These are phyloP conservation scores for Capronia americana DNA, from an alignment of 2,329 filamentous ascomycete genomes.

Conservation along the genomic window DNA sequence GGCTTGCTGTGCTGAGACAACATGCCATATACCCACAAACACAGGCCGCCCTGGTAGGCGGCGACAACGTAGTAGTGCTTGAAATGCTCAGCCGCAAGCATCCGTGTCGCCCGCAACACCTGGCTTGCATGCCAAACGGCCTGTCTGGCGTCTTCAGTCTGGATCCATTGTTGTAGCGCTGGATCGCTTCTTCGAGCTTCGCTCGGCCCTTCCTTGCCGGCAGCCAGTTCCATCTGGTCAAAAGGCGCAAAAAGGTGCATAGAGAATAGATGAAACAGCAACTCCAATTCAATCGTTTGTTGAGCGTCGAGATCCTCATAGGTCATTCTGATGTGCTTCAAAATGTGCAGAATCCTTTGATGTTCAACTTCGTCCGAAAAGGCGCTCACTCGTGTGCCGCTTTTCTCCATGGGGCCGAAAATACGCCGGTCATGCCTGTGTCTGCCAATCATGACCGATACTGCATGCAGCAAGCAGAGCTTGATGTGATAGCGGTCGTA, in stretches of 20 bases:
- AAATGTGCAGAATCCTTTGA: constrained; percentile 1
- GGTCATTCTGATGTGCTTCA: background rate
- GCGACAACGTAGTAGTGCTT: constrained; percentile 6
- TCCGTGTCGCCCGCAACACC: constrained; percentile 9
- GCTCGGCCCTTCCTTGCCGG: constrained; percentile 18
- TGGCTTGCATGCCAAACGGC: constrained; percentile 21
- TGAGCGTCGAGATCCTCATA: background rate
- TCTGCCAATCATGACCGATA: background rate
- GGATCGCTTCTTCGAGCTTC: constrained; percentile 9
- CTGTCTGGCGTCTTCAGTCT: constrained; percentile 12
- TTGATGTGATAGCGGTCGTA: constrained; percentile 9
- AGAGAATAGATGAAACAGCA: constrained; percentile 5
- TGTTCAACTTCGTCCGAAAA: constrained; percentile 10
- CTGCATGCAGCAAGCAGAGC: background rate
- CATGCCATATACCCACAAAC: constrained; percentile 12
- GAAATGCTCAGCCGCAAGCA: background rate
- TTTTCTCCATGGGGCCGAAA: constrained; percentile 2
- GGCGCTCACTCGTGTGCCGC: background rate
- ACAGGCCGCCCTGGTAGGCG: constrained; percentile 10
- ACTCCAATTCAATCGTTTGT: background rate
- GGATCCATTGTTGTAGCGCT: constrained; percentile 6
- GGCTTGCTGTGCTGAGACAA: constrained; percentile 3
- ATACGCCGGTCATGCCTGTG: constrained; percentile 1
- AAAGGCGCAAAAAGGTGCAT: constrained; percentile 14
- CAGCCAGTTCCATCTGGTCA: constrained; percentile 12